Percentiles rank a stretch among this genome's conserved stretches.
phyloP scores from a whole-genome alignment of 2,329 filamentous ascomycete genomes.

The Trichophyton verrucosum region DNA sequence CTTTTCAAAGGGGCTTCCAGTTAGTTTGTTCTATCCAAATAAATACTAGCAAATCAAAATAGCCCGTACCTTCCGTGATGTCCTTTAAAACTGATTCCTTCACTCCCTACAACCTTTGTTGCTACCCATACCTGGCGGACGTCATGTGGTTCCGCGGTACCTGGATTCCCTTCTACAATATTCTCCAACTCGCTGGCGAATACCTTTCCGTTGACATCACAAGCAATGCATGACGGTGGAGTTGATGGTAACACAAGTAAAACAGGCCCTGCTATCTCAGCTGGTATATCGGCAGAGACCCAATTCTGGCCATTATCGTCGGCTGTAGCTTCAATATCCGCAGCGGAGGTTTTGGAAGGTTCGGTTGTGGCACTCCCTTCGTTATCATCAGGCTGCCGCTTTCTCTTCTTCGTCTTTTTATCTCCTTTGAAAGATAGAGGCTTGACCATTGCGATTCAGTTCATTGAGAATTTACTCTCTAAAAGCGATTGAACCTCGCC shows the following conservation, averaged over 20 bases:
- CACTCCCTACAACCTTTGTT: conserved; percentile 68
- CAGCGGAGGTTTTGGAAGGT: conserved; percentile 16
- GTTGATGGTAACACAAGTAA: conserved; percentile 70
- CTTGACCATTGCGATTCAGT: conserved; percentile 46
- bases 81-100: conserved; percentile 74
- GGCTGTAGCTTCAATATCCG: conserved; percentile 16
- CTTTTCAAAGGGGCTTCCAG: conserved; percentile 30
- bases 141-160: conserved; percentile 88
- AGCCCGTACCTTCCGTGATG: conserved; percentile 62
- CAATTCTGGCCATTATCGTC: conserved; percentile 65
- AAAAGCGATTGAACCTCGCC: background rate
- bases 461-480: background rate
- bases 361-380: conserved; percentile 26
- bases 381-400: conserved; percentile 50
- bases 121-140: conserved; percentile 93
- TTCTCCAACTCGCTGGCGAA: conserved; percentile 77
- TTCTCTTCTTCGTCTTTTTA: conserved; percentile 87
- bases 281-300: conserved; percentile 66
- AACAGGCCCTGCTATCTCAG: conserved; percentile 69
- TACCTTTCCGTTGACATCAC: conserved; percentile 74
- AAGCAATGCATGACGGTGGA: conserved; percentile 62
- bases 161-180: conserved; percentile 66
- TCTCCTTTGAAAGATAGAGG: conserved; percentile 93
- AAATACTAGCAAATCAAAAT: background rate
- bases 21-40: background rate